phyloP scores from a whole-genome alignment of 441 rosid genomes.

The Biscutella laevigata region DNA sequence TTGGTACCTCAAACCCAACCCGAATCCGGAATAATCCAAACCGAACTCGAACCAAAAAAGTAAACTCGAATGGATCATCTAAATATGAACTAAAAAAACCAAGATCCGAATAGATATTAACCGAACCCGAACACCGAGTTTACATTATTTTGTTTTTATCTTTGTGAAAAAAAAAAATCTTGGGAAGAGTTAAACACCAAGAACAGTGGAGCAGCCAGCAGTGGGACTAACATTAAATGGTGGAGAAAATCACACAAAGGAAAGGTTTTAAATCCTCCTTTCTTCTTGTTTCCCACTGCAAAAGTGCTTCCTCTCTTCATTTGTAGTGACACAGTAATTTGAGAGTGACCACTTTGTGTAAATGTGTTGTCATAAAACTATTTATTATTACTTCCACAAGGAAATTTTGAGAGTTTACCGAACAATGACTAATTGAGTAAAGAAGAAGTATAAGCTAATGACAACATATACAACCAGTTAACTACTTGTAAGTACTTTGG shows the following conservation, averaged over 20 bases:
- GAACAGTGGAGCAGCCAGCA: conserved; percentile 17
- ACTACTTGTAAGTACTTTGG: conserved; percentile 16
- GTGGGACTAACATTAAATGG: conserved; percentile 29
- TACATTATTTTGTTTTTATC: too few relatives aligned
- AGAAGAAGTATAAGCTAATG: conserved; percentile 8
- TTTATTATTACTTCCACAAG: not conserved
- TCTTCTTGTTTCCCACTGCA: conserved; percentile 20
- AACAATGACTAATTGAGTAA: not conserved
- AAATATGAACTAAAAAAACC: too few relatives aligned
- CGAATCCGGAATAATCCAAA: too few relatives aligned
- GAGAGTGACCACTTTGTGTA: not conserved
- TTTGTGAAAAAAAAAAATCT: conserved; percentile 16
- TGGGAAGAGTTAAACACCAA: conserved; percentile 14
- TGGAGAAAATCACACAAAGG: conserved; percentile 24
- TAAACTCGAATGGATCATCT: too few relatives aligned
- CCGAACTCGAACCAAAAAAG: too few relatives aligned
- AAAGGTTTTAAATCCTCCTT: conserved; percentile 23
- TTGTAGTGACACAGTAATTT: too few relatives aligned
- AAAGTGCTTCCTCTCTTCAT: conserved; percentile 2
- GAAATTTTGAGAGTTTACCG: not conserved
- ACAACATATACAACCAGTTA: conserved; percentile 5
- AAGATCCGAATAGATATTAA: too few relatives aligned
- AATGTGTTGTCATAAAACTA: not conserved
- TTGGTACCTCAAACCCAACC: too few relatives aligned
- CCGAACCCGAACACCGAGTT: too few relatives aligned